Conservation (phyloP, 2,329 filamentous ascomycete genomes). For the Ilyonectria sp. region DNA sequence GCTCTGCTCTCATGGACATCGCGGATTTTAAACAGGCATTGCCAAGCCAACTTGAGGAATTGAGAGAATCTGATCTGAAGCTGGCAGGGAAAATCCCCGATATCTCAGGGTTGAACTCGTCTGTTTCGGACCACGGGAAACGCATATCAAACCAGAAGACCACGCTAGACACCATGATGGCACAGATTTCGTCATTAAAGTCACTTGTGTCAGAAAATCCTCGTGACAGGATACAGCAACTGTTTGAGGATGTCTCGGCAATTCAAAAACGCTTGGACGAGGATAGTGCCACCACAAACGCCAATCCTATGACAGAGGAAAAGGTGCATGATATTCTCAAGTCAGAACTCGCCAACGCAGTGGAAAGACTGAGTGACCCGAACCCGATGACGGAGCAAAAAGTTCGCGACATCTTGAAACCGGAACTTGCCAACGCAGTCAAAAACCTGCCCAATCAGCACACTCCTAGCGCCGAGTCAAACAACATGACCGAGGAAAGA, state of each 20-base stretch:
- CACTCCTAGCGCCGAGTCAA: background rate
- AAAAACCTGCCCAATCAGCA: background rate
- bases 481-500: constrained; percentile 1
- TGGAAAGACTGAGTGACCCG: background rate
- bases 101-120: background rate
- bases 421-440: background rate
- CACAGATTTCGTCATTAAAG: constrained; percentile 16
- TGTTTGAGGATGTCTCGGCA: constrained; percentile 16
- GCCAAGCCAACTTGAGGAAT: background rate
- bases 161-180: constrained; percentile 26
- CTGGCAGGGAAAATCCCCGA: background rate
- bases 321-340: background rate
- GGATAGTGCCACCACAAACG: background rate
- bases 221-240: constrained; percentile 13
- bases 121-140: constrained; percentile 4
- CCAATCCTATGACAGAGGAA: background rate
- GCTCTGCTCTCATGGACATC: background rate
- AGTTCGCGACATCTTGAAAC: background rate
- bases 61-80: background rate
- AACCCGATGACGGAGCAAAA: background rate
- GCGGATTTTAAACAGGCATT: background rate
- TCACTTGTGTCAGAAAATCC: constrained; percentile 9
- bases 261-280: constrained; percentile 12
- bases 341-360: background rate
- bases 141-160: constrained; percentile 19